Conservation (phyloP, 73 alveolate genomes). For the Paramecium biaurelia region DNA sequence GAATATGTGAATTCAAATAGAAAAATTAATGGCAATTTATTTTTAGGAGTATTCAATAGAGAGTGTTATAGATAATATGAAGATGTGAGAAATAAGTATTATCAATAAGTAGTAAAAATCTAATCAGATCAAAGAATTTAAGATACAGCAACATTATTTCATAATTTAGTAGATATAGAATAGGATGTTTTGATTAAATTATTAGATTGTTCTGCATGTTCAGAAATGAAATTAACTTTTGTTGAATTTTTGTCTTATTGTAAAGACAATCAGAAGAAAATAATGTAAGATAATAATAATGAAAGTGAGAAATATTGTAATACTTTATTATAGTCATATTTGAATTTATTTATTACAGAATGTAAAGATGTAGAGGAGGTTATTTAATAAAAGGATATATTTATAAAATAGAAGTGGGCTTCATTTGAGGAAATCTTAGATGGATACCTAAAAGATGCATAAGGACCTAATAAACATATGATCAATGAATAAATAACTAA, state of each 20-base stretch:
- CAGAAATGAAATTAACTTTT: neutral
- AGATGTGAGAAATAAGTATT: neutral
- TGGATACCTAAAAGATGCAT: neutral
- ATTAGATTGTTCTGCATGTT: neutral
- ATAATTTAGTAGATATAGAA: neutral
- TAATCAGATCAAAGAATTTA: neutral
- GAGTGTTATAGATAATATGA: neutral
- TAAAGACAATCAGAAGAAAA: neutral
- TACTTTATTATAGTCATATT: neutral
- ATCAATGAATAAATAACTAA: neutral
- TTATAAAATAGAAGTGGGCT: neutral
- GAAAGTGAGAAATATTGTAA: constrained; percentile 15
- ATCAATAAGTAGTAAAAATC: neutral
- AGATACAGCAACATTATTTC: neutral
- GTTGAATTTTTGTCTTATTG: neutral
- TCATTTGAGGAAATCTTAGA: constrained; percentile 16
- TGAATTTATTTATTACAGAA: neutral
- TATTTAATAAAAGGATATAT: neutral
- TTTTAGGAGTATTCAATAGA: neutral
- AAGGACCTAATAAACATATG: neutral
- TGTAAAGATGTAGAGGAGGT: neutral
- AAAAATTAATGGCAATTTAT: neutral
- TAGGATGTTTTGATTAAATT: neutral
- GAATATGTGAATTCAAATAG: neutral
- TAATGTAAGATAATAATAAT: neutral